phyloP scores from a whole-genome alignment of 192 early-diverging fungal species.

The Borealophlyctis nickersoniae region DNA sequence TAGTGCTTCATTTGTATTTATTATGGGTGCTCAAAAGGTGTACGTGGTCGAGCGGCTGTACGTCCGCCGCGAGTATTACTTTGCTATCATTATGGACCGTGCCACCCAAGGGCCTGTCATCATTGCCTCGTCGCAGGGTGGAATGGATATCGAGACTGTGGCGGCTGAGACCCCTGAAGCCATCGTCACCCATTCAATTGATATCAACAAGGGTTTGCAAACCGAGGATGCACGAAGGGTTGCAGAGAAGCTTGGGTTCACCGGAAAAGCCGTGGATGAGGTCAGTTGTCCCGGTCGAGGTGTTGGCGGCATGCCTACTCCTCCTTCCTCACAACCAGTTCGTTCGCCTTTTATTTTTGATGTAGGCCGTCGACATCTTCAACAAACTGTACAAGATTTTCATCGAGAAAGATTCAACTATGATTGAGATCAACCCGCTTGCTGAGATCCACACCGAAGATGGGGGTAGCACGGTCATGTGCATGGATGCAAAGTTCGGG shows the following conservation, averaged over 20 bases:
- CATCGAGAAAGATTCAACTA: constrained; percentile 92
- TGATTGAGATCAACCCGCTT: constrained; percentile 99
- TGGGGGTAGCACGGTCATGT: constrained; percentile 68
- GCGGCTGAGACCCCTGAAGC: constrained; percentile 94
- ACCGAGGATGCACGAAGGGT: constrained; percentile 71
- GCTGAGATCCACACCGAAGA: constrained; percentile 85
- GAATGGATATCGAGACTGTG: constrained; percentile 96
- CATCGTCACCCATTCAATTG: constrained; percentile 86
- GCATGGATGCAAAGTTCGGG: constrained; percentile 99
- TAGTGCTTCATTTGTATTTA: not conserved
- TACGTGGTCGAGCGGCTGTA: constrained; percentile 96
- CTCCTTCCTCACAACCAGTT: no score
- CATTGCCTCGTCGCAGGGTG: constrained; percentile 95
- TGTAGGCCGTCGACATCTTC: constrained; percentile 86
- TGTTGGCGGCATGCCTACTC: no score
- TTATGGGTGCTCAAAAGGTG: constrained; percentile 17
- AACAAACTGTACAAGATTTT: constrained; percentile 94
- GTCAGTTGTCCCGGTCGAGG: no score
- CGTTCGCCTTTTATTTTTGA: constrained; percentile 4
- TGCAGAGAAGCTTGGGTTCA: constrained; percentile 88
- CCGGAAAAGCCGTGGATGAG: constrained; percentile 68
- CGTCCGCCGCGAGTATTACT: constrained; percentile 97
- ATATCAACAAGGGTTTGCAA: constrained; percentile 81
- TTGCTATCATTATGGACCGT: constrained; percentile 98
- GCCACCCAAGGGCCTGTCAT: constrained; percentile 90